Evolutionary conservation across 345 rosid species (phyloP), one percentile per base, ranked within the genome.

Genomic region (Xanthoceras sorbifolium): DNA sequence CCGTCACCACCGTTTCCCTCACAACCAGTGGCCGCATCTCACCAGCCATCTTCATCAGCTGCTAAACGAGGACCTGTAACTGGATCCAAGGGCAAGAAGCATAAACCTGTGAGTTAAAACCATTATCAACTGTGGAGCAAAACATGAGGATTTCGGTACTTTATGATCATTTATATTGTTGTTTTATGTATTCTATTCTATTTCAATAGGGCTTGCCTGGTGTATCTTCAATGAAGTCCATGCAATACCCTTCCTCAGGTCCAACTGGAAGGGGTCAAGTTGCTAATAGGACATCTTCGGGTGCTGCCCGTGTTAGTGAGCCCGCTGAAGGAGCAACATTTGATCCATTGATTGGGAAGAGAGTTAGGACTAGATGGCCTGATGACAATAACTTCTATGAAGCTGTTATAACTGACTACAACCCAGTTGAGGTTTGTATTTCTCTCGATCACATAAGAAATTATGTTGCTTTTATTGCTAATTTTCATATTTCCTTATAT

Each of bases 371-470:
- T 55, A 87, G 88, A 76, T 93, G 98, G 98, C 98, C 98, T 52
- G 97, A 93, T 76, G 98, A 93, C 87, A 94, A 94, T 85, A 88
- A 89, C 81, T 94, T 94, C 75, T 92, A 94, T 77, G 95, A 92
- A 80, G 98, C 98, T 84, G 81, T 89, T 73, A 94, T 94, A 82
- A 87, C 92, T 61, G 87, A 86, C 73, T 94, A 90, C 68, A 80
- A 86, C 73, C 84, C 90, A 52, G 80, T 61, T 54, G 89, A 92
- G 91, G 98, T 90, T 63, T 68, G 68, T 75, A 76, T 79, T 59
- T 34, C 79, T 26, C 61, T 68, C 77, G 54, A 68, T 81, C 67
- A 64, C 55, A 69, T 75, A 44, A 29, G 42, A 55, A 26, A 57
- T 62, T 59, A 80, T 72, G 32, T 62, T 69, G 38, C 26, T 23